Evolutionary conservation across 129 eudicot species (phyloP).

Genomic region (Helichrysum umbraculigerum): DNA sequence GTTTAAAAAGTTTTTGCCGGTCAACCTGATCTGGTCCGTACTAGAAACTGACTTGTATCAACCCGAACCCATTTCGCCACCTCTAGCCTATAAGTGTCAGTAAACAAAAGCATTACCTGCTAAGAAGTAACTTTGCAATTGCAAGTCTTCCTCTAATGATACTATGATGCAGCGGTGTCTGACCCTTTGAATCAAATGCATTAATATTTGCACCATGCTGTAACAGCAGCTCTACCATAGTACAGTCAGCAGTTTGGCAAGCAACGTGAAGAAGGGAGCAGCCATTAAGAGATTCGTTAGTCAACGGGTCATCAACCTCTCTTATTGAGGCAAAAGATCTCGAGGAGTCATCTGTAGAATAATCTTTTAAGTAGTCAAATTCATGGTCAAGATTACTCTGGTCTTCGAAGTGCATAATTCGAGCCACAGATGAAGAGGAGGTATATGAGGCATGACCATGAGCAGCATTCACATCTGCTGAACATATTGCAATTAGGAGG

Average conservation of each 20-base stretch:
- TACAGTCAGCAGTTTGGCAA: conserved; percentile 78
- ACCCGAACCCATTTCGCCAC: not conserved
- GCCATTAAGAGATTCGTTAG: conserved; percentile 60
- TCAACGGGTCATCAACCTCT: conserved; percentile 42
- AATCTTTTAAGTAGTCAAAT: conserved; percentile 39
- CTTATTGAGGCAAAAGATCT: conserved; percentile 39
- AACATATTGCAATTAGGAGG: conserved; percentile 61
- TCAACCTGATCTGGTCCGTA: not conserved
- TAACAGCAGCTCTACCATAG: conserved; percentile 89
- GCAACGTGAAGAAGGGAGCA: conserved; percentile 87
- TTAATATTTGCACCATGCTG: conserved; percentile 78
- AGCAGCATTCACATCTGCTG: conserved; percentile 67
- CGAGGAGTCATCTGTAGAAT: conserved; percentile 40
- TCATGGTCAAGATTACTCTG: conserved; percentile 36
- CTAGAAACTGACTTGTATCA: not conserved
- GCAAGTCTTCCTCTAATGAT: conserved; percentile 59
- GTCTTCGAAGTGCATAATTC: conserved; percentile 43
- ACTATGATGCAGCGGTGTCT: conserved; percentile 81
- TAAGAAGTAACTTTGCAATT: conserved; percentile 62
- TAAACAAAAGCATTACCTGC: conserved; percentile 47
- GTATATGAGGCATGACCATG: conserved; percentile 52
- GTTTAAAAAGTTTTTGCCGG: not conserved
- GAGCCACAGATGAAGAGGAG: conserved; percentile 45
- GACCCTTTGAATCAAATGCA: conserved; percentile 70
- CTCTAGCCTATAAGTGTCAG: not conserved